Conservation (phyloP, 2,329 filamentous ascomycete species). For the Aspergillus neotritici region DNA sequence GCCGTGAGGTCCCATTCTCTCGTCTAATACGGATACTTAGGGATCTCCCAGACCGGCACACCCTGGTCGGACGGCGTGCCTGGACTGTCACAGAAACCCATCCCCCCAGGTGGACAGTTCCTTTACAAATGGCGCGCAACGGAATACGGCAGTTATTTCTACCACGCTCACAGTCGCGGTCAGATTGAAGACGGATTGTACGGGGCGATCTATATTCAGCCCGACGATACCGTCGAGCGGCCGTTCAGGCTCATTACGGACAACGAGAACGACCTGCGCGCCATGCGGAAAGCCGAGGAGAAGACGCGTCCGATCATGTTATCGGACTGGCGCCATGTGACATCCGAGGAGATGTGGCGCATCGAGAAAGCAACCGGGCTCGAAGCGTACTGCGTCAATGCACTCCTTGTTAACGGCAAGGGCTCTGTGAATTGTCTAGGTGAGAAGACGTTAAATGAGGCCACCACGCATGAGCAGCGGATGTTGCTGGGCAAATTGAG, state of each 20-base stretch:
- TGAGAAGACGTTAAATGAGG: slow-evolving; percentile 38
- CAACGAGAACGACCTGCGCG: slow-evolving; percentile 29
- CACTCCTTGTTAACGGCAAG: slow-evolving; percentile 56
- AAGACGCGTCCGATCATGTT: slow-evolving; percentile 46
- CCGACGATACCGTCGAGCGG: slow-evolving; percentile 29
- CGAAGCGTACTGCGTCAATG: slow-evolving; percentile 53
- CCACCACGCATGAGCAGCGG: slow-evolving; percentile 19
- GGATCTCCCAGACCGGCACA: slow-evolving; percentile 45
- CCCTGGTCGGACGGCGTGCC: slow-evolving; percentile 56
- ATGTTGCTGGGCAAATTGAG: slow-evolving; percentile 9
- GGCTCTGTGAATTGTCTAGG: slow-evolving; percentile 49
- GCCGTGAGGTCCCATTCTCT: neutral
- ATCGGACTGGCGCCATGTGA: slow-evolving; percentile 51
- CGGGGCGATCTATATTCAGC: slow-evolving; percentile 49
- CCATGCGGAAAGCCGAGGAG: slow-evolving; percentile 47
- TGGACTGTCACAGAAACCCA: slow-evolving; percentile 49
- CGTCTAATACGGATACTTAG: slow-evolving; percentile 6
- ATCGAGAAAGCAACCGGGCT: slow-evolving; percentile 23
- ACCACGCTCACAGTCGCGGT: slow-evolving; percentile 51
- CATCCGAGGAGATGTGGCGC: slow-evolving; percentile 40
- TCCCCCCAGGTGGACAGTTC: slow-evolving; percentile 46
- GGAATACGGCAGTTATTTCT: slow-evolving; percentile 55
- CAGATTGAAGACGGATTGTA: slow-evolving; percentile 57
- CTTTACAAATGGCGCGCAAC: slow-evolving; percentile 50
- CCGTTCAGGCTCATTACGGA: slow-evolving; percentile 49